phyloP scores from a whole-genome alignment of 1,284 basidiomycete genomes.

The Anthracocystis panici-leucophaei region DNA sequence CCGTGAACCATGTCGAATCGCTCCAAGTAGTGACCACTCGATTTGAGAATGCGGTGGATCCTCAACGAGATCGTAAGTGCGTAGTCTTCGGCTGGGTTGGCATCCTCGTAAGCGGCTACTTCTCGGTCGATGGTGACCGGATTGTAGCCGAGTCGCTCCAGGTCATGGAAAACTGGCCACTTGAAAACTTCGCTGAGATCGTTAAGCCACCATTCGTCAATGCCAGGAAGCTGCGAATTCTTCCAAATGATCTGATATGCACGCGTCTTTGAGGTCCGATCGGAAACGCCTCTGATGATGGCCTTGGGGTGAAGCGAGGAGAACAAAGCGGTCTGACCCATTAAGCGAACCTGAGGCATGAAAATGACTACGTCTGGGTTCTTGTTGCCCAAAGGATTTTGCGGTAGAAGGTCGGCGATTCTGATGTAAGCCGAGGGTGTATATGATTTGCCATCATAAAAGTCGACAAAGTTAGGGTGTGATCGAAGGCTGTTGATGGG shows the following conservation, averaged over 20 bases:
- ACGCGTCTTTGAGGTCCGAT: background rate
- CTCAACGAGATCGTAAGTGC: background rate
- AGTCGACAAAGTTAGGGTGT: conserved; percentile 5
- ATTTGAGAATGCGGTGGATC: background rate
- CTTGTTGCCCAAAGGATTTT: background rate
- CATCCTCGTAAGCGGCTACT: background rate
- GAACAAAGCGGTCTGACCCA: background rate
- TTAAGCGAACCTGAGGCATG: conserved; percentile 6
- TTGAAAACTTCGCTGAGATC: conserved; percentile 6
- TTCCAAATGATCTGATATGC: background rate
- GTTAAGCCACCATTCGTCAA: conserved; percentile 6
- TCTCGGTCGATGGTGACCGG: conserved; percentile 14
- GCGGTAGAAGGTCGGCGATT: background rate
- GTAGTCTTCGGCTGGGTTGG: background rate
- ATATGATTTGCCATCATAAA: conserved; percentile 1
- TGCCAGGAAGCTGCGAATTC: too few species aligned
- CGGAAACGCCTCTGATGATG: conserved; percentile 6
- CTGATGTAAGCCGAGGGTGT: conserved; percentile 7
- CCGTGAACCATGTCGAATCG: background rate
- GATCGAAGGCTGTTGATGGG: background rate
- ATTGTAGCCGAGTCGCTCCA: conserved; percentile 23
- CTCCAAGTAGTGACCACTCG: background rate
- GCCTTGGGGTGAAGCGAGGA: conserved; percentile 4
- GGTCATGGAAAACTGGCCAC: background rate
- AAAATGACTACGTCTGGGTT: conserved; percentile 30